Evolutionary conservation across 2,329 filamentous ascomycete genomes (phyloP), one percentile per base, ranked within the genome.

Genomic region (Colletotrichum lupini): DNA sequence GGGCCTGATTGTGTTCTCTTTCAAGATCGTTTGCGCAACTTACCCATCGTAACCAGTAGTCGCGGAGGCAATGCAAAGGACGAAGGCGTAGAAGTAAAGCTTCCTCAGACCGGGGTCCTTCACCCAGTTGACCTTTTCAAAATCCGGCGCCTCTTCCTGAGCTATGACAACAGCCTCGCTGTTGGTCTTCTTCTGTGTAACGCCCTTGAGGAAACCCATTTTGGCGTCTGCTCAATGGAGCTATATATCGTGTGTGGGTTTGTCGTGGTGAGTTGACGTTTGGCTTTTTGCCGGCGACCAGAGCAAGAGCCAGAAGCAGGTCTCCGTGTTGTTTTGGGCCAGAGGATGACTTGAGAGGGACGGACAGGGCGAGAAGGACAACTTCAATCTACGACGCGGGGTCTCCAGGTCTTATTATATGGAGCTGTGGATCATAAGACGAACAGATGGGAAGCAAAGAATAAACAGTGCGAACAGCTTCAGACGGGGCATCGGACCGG

Each of bases 11-110:
- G 11, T 30, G 4, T 28, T n/a, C 5, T 28, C 16, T 14, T 9
- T 5, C 6, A n/a, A 9, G 52, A 11, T 6, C n/a, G 16, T 19
- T 32, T 26, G 30, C 32, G 16, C 6, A 22, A 68, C 83, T 73
- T 81, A 88, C 87, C 86, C 86, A 85, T 89, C 86, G 79, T 89
- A 88, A 77, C 87, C 86, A 49, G 88, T 90, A 46, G 88, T 89
- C 16, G 88, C 88, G 32, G 88, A 90, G 61, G 86, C 87, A 75
- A 89, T 80, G 76, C 85, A 88, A 67, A 89, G 85, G 66, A 88
- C 80, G 75, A 86, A 80, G 63, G 84, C 84, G 76, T 85, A 88
- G 76, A 87, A 86, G 82, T 90, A 90, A 9, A 90, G 83, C 81
- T 87, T 86, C 77, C 88, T 82, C 77, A 91, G 83, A 57, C 87